These are phyloP conservation scores for Alternaria viburni DNA, from an alignment of 2,329 filamentous ascomycete genomes.

Conservation along the genomic window DNA sequence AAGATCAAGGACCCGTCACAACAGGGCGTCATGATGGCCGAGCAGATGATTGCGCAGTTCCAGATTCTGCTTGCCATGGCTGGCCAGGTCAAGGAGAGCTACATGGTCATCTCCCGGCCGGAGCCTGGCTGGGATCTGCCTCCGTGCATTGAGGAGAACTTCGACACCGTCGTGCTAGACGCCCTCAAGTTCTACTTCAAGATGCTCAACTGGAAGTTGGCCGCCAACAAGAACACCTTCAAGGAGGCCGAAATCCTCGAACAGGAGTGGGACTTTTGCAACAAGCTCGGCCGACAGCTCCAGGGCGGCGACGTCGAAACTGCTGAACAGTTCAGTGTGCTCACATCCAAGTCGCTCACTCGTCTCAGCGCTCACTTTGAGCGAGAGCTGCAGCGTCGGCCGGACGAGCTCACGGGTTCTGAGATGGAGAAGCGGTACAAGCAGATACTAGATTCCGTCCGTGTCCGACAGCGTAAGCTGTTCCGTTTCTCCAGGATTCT, in stretches of 20 bases:
- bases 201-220: slow-evolving; percentile 97
- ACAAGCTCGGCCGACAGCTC: slow-evolving; percentile 89
- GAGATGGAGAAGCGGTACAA: slow-evolving; percentile 99
- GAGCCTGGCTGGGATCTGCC: slow-evolving; percentile 95
- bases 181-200: slow-evolving; percentile 98
- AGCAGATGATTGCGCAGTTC: slow-evolving; percentile 98
- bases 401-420: slow-evolving; percentile 75
- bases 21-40: slow-evolving; percentile 90
- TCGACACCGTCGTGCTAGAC: slow-evolving; percentile 89
- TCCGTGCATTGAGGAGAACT: slow-evolving; percentile 94
- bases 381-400: slow-evolving; percentile 81
- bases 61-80: slow-evolving; percentile 91
- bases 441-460: slow-evolving; percentile 91
- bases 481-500: slow-evolving; percentile 93
- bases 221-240: slow-evolving; percentile 98
- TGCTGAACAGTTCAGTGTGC: slow-evolving; percentile 91
- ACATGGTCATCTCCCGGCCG: slow-evolving; percentile 80
- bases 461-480: slow-evolving; percentile 92
- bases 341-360: slow-evolving; percentile 91
- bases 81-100: slow-evolving; percentile 89
- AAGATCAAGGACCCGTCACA: slow-evolving; percentile 95
- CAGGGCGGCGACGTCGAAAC: slow-evolving; percentile 95
- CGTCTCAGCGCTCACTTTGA: slow-evolving; percentile 91
- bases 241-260: slow-evolving; percentile 97
- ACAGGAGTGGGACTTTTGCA: slow-evolving; percentile 97